Evolutionary conservation across 345 rosid genomes (phyloP), one percentile per base, ranked within the genome.

Genomic region (Camelina neglecta): DNA sequence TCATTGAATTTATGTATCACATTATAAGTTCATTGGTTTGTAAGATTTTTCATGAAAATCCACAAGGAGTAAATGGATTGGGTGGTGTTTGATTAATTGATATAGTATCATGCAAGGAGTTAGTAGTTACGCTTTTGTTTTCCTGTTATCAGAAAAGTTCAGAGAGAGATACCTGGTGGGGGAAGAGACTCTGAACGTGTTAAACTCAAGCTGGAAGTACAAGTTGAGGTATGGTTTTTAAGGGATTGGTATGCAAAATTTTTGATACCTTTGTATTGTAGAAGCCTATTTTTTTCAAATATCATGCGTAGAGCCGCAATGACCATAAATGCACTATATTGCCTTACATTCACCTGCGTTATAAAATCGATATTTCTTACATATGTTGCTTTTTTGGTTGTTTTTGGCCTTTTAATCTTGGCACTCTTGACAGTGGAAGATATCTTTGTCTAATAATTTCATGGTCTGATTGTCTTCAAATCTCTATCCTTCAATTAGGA

Each of bases 161-260:
- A 89, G 53, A 86, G 93, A 79, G 89, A 92, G 82, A 41, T 39
- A 60, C 88, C 97, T 47, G 79, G 89, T 29, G 93, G 97, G 20
- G 93, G 90, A 77, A 90, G 97, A 83, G 97, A 92, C 68, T 89
- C 95, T 0, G 96, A 92, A 65, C 91, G 98, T 12, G 80, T 94
- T 42, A 83, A 80, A 81, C 84, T 94, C 74, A 92, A 90, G 84
- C 74, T 94, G 75, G 93, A 94, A 85, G 86, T 94, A 16, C 84
- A 79, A 86, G 97, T 92, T 38, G 91, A 94, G 97, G 98, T 90
- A 85, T 66, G 24, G 0, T 21, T 59, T 59, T 33, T 10, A 13
- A 20, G 36, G 26, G 29, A 51, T 50, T 60, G 0, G 21, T 29
- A 29, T 67, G 20, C n/a, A 18, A 29, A 33, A 4, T 16, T 33